A percentile compares a stretch with the other conserved stretches of the same genome.
These are phyloP conservation scores for Thymus mandschuricus DNA, from an alignment of 257 asterid genomes.

Conservation along the genomic window DNA sequence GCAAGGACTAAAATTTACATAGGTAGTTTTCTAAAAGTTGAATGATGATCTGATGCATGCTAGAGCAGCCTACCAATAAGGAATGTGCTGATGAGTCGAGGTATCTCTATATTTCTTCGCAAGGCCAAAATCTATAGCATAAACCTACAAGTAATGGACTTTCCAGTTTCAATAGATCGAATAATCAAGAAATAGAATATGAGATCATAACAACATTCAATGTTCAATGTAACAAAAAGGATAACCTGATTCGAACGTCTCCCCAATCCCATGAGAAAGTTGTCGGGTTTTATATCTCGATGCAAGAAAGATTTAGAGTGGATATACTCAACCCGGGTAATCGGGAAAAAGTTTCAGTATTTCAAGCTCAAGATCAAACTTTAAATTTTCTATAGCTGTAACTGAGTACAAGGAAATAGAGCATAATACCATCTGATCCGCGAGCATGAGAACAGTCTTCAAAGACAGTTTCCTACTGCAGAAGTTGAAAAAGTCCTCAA, in stretches of 20 bases:
- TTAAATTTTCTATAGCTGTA: background rate
- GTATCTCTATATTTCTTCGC: too few relatives aligned
- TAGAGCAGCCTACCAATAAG: conserved; percentile 62
- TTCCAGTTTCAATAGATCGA: conserved; percentile 24
- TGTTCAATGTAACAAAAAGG: conserved; percentile 9
- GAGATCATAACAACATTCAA: background rate
- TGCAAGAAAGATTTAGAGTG: too few relatives aligned
- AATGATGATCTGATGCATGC: background rate
- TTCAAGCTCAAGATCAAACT: conserved; percentile 9
- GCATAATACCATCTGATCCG: too few relatives aligned
- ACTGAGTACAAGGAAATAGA: conserved; percentile 41
- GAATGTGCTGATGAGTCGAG: conserved; percentile 81
- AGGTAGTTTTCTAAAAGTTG: background rate
- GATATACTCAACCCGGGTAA: conserved; percentile 71
- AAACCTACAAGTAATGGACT: too few relatives aligned
- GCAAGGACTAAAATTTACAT: too few relatives aligned
- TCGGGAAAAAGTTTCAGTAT: conserved; percentile 42
- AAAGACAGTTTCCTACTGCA: too few relatives aligned
- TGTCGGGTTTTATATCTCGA: too few relatives aligned
- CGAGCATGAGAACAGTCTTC: too few relatives aligned
- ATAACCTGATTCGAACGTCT: too few relatives aligned
- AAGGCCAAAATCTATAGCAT: too few relatives aligned
- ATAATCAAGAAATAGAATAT: conserved; percentile 6
- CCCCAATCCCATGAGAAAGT: too few relatives aligned
- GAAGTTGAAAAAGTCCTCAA: too few relatives aligned